A percentile compares a stretch with the other conserved stretches of the same genome.
Conservation (phyloP, 2,329 filamentous ascomycete species). For the Juglanconis sp. region DNA sequence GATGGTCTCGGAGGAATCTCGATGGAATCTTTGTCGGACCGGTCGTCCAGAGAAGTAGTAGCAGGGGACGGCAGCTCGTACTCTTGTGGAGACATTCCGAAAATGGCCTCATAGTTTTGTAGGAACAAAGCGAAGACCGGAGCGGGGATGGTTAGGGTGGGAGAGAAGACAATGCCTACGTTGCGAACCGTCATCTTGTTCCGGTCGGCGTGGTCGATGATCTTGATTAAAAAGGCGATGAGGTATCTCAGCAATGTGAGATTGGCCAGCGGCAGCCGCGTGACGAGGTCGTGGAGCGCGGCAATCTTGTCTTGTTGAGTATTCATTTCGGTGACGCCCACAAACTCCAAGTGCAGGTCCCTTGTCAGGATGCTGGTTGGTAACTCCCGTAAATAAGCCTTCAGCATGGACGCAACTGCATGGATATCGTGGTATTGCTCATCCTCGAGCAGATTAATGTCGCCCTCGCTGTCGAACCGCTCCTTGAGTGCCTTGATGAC, state of each 20-base stretch:
- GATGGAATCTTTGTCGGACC: conserved; percentile 16
- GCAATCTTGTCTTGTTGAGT: conserved; percentile 73
- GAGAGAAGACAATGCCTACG: conserved; percentile 96
- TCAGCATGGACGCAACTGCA: conserved; percentile 88
- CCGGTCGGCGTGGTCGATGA: conserved; percentile 82
- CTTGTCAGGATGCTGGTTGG: conserved; percentile 87
- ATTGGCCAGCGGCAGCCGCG: conserved; percentile 76
- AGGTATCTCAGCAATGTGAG: conserved; percentile 78
- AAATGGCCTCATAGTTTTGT: conserved; percentile 84
- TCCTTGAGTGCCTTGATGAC: conserved; percentile 89
- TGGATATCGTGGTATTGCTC: conserved; percentile 92
- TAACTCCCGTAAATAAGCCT: conserved; percentile 88
- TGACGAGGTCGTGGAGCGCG: conserved; percentile 73
- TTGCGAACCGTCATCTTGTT: conserved; percentile 99
- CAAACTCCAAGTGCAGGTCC: conserved; percentile 85
- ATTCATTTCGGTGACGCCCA: conserved; percentile 76
- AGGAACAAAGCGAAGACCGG: conserved; percentile 92
- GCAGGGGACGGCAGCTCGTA: conserved; percentile 53
- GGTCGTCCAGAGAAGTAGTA: conserved; percentile 28
- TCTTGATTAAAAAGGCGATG: conserved; percentile 83
- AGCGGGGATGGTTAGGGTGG: conserved; percentile 92
- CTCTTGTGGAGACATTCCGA: conserved; percentile 67
- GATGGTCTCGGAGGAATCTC: conserved; percentile 40
- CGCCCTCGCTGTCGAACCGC: conserved; percentile 88
- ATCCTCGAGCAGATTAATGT: conserved; percentile 80